A percentile compares a stretch with the other conserved stretches of the same genome.
Conservation (phyloP, 352 stramenopile genomes). For the Phytophthora rubi region DNA sequence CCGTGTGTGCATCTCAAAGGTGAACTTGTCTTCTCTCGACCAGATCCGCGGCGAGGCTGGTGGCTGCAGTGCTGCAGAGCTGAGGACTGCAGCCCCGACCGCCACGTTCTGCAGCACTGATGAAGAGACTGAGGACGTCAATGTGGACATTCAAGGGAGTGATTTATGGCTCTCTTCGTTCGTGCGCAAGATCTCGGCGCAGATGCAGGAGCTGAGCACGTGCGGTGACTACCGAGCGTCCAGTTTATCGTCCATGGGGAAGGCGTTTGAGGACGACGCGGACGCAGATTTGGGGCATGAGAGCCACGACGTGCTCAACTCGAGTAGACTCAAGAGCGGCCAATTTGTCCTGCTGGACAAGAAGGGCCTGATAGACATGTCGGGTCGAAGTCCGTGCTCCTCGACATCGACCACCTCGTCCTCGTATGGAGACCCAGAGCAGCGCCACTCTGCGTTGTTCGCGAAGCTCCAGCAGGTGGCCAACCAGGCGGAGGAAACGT, state of each 20-base stretch:
- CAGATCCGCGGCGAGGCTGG: conserved; percentile 11
- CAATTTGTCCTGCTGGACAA: conserved; percentile 11
- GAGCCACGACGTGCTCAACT: conserved; percentile 22
- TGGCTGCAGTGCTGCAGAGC: background rate
- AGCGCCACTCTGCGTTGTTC: conserved; percentile 26
- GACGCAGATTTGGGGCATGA: conserved; percentile 11
- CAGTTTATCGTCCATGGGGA: conserved; percentile 25
- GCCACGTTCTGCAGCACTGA: background rate
- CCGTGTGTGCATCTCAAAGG: conserved; percentile 21
- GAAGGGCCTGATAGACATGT: conserved; percentile 8
- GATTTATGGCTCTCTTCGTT: conserved; percentile 26
- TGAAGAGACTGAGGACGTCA: conserved; percentile 2
- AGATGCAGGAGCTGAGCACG: conserved; percentile 18
- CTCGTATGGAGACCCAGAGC: conserved; percentile 14
- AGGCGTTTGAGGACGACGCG: conserved; percentile 13
- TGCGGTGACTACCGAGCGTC: conserved; percentile 18
- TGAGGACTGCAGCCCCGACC: background rate
- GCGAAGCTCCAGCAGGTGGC: conserved; percentile 36
- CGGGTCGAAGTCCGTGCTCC: conserved; percentile 23
- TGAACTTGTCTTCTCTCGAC: conserved; percentile 7
- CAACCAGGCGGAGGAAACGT: conserved; percentile 38
- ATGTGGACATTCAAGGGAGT: conserved; percentile 16
- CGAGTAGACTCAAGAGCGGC: conserved; percentile 10
- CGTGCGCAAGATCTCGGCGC: conserved; percentile 19
- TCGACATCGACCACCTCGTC: conserved; percentile 25